Base-by-base conservation (phyloP, 2,329 filamentous ascomycete species). In the Orbilia brochopaga region DNA sequence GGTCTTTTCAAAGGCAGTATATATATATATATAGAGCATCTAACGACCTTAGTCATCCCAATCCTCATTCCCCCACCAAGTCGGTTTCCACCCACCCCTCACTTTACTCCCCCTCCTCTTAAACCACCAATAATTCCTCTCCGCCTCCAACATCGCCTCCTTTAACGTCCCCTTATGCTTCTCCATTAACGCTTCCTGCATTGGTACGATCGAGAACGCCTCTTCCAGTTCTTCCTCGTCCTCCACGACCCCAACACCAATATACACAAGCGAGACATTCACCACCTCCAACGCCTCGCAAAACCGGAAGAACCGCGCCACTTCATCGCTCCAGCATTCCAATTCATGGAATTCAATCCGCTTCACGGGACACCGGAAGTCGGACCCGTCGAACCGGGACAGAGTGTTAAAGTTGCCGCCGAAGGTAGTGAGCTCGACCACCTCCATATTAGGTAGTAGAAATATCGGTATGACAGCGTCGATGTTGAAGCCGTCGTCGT, bases 91-190 rank as follows among this genome's bases (percentile, higher is more conserved):
- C 37, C 66, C 66, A 35, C 53, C 19, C 23, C 24, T 64, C 17
- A 35, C 42, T 48, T 64, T 64, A 53, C 40, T 40, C n/a, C 35
- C 37, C 40, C 13, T 59, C 59, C 24, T 64, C 21, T 42, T 59
- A 59, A 54, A 70, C 59, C 60, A 70, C 66, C 66, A 70, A 24
- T 64, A 63, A 55, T 70, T 37, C 48, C 66, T 60, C 37, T 70
- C 60, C 11, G 51, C 50, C 5, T 62, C 44, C n/a, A 70, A 19
- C 19, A 42, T 27, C 17, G 32, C 66, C 27, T 59, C n/a, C 27
- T 27, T 46, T 48, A 70, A 60, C 1, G 54, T 64, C 4, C 55
- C 40, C 19, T 44, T 48, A 60, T 70, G 66, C 19, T 44, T 23
- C 15, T 57, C 19, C 46, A 51, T 13, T 27, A 70, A 42, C n/a